Evolutionary conservation across 108 stramenopile genomes (phyloP), one percentile per base, ranked within the genome.

Genomic region (Cyclotella choctawhatcheeana): DNA sequence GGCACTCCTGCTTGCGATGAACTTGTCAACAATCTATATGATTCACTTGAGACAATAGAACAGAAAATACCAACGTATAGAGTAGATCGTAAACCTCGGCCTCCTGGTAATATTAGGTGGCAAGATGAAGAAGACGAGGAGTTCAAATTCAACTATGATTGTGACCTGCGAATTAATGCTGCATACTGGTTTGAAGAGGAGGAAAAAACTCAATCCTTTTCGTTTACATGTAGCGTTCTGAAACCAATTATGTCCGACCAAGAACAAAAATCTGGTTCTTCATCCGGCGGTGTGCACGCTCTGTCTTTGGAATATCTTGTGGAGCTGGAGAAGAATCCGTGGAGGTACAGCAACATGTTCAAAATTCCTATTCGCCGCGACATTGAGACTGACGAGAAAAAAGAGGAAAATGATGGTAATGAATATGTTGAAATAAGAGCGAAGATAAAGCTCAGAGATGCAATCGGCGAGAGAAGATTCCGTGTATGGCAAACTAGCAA

Each of bases 11-110:
- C 71, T 13, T 64, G 68, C 13, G 89, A 93, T 44, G 85, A 80
- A 29, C 60, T 68, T n/a, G 60, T 79, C 14, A 27, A 68, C 20
- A 73, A 71, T 16, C 59, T 89, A 4, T 85, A 70, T 62, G 85
- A 82, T 51, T 73, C 80, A 2, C 77, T 94, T 26, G 85, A 90
- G 69, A 76, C 73, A 44, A 64, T 83, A 5, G 93, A 94, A 67
- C 88, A 92, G 33, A 90, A 92, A 64, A 84, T 94, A 33, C 87
- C 93, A 35, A 92, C 90, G 0, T 92, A 86, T 59, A 59, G 76
- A 33, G 82, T 93, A 8, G 82, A 88, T 64, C 79, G 84, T 14
- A 55, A 65, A 43, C 68, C 74, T 45, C 61, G 68, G 18, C 33
- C 40, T 77, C 61, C 56, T 6, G 50, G 43, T 40, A 66, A 53